phyloP scores from a whole-genome alignment of 768 basidiomycete genomes.

The Suillus americanus region DNA sequence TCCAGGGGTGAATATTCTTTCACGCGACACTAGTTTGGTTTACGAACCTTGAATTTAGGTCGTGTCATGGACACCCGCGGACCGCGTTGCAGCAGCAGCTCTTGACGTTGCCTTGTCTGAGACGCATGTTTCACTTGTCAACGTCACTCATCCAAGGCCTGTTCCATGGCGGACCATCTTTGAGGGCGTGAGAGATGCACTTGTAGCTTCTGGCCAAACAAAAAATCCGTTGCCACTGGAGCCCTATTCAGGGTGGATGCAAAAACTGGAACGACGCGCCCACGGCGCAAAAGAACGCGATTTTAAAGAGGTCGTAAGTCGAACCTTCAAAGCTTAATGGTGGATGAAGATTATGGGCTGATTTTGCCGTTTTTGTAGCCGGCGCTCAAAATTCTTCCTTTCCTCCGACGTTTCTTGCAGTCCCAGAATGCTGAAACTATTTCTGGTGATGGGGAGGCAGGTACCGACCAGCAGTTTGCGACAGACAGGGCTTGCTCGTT shows the following conservation, averaged over 20 bases:
- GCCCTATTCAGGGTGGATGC: slow-evolving; percentile 28
- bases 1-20: slow-evolving; percentile 19
- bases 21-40: background rate
- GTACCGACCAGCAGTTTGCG: background rate
- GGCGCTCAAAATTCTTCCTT: slow-evolving; percentile 28
- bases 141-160: slow-evolving; percentile 36
- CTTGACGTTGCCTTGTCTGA: slow-evolving; percentile 30
- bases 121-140: slow-evolving; percentile 23
- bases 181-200: slow-evolving; percentile 15
- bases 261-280: slow-evolving; percentile 21
- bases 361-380: slow-evolving; percentile 19
- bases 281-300: background rate
- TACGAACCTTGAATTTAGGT: slow-evolving; percentile 23
- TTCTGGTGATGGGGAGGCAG: background rate
- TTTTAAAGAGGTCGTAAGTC: slow-evolving; percentile 8
- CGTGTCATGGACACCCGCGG: slow-evolving; percentile 44
- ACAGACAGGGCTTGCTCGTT: background rate
- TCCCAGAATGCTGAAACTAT: background rate
- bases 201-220: slow-evolving; percentile 11
- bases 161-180: slow-evolving; percentile 29
- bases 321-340: slow-evolving; percentile 30
- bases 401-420: slow-evolving; percentile 19
- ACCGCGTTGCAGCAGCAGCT: slow-evolving; percentile 36
- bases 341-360: slow-evolving; percentile 27
- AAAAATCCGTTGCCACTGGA: slow-evolving; percentile 19